Base-by-base conservation (phyloP, 495 filamentous ascomycete genomes). In the Penicillium crystallinum region DNA sequence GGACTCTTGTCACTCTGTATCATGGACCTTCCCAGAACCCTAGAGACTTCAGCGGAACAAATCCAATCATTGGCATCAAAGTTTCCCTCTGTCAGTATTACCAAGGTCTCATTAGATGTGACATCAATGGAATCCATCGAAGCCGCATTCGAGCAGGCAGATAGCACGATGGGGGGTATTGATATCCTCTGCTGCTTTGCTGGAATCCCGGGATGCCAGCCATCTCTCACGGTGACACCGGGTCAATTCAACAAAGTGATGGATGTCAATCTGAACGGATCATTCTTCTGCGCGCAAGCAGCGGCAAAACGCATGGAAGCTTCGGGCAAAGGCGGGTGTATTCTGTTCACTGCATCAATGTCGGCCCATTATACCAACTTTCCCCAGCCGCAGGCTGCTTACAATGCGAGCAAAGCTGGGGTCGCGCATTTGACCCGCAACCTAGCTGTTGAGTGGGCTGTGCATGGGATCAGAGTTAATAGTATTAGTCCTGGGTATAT, bases 401-500 rank as follows among this genome's bases (percentile, higher is more conserved):
- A 91, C 58, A 90, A 89, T 63, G 79, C 81, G 6, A 81, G 77
- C 57, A 91, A 90, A 57, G 77, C 83, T 0, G 84, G 77, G 0
- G 62, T 90, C 9, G 55, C 85, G 25, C 71, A 77, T 44, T 65
- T 89, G 54, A 79, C 75, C 22, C 78, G 75, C 44, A 80, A 69
- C 27, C 66, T 91, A 21, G 86, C 85, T 6, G 84, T 76, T 0
- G 87, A 89, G 59, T 89, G 85, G 81, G 76, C 78, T 7, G 59
- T 69, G 0, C 70, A 79, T 56, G 81, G 81, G 2, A 88, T 91
- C 44, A 66, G 85, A 14, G 82, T 86, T 3, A 91, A 91, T 53
- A 81, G 74, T 22, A 74, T 91, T 12, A 81, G 74, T 21, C 87
- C 88, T 0, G 87, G 87, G 4, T 90, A 91, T 60, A 91, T 90